A percentile compares a stretch with the other conserved stretches of the same genome.
These are phyloP conservation scores for Fusarium proliferatum DNA, from an alignment of 2,329 filamentous ascomycete genomes.

Conservation along the genomic window DNA sequence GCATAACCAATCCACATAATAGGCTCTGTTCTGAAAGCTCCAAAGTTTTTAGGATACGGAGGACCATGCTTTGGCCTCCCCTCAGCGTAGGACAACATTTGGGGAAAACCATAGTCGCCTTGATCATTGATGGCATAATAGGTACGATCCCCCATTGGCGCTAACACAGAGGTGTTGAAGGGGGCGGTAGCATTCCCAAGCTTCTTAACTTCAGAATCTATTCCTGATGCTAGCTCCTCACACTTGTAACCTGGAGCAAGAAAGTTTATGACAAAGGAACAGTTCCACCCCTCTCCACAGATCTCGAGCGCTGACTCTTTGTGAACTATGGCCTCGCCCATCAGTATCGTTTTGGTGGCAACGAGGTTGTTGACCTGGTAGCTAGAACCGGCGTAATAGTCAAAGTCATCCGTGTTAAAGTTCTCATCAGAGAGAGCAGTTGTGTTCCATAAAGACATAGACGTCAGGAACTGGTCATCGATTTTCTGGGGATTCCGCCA, in stretches of 20 bases:
- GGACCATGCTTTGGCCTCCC: rapidly evolving
- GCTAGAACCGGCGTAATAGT: no score
- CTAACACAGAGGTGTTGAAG: neutral
- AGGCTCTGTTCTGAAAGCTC: constrained; percentile 12
- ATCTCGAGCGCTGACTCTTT: neutral
- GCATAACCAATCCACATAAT: constrained; percentile 30
- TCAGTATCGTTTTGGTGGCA: rapidly evolving
- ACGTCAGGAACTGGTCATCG: no score
- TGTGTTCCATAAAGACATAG: no score
- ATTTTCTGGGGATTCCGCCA: no score
- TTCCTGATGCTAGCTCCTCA: neutral
- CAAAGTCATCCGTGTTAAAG: no score
- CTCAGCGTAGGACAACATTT: no score
- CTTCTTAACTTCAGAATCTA: neutral
- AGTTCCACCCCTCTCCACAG: constrained; percentile 6
- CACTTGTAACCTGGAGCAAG: constrained; percentile 22
- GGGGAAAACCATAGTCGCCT: no score
- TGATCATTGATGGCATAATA: neutral
- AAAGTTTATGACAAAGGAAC: neutral
- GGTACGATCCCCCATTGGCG: rapidly evolving
- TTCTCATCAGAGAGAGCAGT: no score
- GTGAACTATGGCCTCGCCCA: rapidly evolving
- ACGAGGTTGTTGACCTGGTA: no score
- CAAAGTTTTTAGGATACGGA: neutral
- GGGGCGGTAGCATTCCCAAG: neutral